These are phyloP conservation scores for Paraphaeosphaeria minitans DNA, from an alignment of 2,329 filamentous ascomycete species.

Conservation along the genomic window DNA sequence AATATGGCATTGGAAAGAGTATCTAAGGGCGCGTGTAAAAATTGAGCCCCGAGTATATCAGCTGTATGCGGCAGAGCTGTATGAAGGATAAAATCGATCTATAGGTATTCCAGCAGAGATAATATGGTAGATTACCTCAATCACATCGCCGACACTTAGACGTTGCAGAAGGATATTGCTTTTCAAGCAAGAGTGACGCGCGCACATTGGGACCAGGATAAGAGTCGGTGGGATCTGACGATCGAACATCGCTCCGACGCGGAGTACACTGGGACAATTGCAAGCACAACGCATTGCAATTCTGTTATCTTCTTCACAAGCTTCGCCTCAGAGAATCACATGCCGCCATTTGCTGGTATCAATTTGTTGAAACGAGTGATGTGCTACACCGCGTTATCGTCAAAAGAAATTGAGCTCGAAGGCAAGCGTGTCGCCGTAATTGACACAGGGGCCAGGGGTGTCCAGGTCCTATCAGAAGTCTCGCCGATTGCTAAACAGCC, in stretches of 20 bases:
- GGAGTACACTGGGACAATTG: conserved; percentile 55
- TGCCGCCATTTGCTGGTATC: conserved; percentile 61
- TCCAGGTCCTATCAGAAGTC: conserved; percentile 65
- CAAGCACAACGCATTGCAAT: conserved; percentile 42
- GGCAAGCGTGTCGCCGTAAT: conserved; percentile 64
- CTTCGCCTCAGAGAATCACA: conserved; percentile 61
- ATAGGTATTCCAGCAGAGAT: not conserved
- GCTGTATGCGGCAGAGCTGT: not conserved
- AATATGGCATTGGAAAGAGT: not conserved
- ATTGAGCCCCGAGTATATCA: conserved; percentile 21
- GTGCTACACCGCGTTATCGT: conserved; percentile 64
- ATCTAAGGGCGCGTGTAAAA: conserved; percentile 26
- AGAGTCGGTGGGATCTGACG: not conserved
- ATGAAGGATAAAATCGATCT: not conserved
- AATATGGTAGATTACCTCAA: not conserved
- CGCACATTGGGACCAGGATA: not conserved
- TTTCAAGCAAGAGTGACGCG: not conserved
- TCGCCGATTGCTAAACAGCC: conserved; percentile 54
- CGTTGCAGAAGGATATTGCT: not conserved
- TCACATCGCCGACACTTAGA: not conserved
- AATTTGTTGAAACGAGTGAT: conserved; percentile 62
- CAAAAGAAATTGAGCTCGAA: conserved; percentile 57
- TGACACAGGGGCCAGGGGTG: conserved; percentile 65
- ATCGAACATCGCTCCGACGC: conserved; percentile 46
- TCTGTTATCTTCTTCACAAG: conserved; percentile 54